Conservation (phyloP, 2,329 filamentous ascomycete species). For the Escovopsis sp. region DNA sequence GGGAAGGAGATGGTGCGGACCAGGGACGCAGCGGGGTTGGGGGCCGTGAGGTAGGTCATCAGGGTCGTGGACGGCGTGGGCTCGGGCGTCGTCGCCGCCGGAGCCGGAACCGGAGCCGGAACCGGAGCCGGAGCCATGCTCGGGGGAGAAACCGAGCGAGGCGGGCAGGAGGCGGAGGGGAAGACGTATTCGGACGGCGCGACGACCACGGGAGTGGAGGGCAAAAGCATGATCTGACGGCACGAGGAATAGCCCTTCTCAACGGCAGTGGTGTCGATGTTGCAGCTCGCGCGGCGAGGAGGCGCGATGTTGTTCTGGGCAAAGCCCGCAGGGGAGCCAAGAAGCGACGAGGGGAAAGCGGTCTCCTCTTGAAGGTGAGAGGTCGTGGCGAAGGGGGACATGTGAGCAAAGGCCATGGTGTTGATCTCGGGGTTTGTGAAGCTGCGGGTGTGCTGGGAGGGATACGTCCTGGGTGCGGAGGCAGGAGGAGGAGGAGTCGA, state of each 20-base stretch:
- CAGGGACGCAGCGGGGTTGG: constrained; percentile 70
- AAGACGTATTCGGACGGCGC: constrained; percentile 27
- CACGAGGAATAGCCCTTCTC: constrained; percentile 73
- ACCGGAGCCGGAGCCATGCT: constrained; percentile 15
- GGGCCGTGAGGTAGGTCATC: constrained; percentile 59
- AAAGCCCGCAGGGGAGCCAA: constrained; percentile 51
- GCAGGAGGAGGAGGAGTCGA: constrained; percentile 15
- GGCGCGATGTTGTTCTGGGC: constrained; percentile 23
- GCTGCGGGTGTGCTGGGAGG: constrained; percentile 39
- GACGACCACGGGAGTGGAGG: constrained; percentile 7
- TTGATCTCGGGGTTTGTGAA: constrained; percentile 46
- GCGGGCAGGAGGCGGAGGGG: constrained; percentile 22
- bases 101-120: too few relatives aligned
- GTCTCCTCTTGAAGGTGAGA: constrained; percentile 8
- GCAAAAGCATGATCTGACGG: constrained; percentile 48
- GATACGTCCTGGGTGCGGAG: constrained; percentile 15
- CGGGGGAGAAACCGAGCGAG: constrained; percentile 32
- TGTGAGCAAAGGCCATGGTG: constrained; percentile 20
- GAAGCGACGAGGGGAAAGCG: constrained; percentile 31
- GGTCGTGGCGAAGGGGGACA: constrained; percentile 22
- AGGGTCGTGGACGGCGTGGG: constrained; percentile 50
- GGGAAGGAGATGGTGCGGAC: constrained; percentile 65
- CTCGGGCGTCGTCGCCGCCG: constrained; percentile 21
- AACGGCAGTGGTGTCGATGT: constrained; percentile 50
- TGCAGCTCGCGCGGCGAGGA: constrained; percentile 45